Conservation (phyloP, 2,329 filamentous ascomycete species). For the Beauveria brongniartii region DNA sequence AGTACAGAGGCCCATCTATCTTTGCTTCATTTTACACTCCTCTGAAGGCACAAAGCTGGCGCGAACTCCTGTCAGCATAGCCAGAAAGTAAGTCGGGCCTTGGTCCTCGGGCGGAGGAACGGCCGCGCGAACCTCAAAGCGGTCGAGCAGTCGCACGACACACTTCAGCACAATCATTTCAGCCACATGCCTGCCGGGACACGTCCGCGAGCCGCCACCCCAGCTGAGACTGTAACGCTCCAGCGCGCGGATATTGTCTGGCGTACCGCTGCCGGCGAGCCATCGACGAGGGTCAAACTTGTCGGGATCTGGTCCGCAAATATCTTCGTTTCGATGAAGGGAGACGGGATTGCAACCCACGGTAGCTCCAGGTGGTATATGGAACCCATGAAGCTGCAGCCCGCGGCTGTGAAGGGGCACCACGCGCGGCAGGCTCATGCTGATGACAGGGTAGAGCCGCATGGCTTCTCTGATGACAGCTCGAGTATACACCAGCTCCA, state of each 20-base stretch:
- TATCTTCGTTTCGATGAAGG: slow-evolving; percentile 39
- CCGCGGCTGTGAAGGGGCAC: slow-evolving; percentile 28
- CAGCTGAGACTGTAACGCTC: slow-evolving; percentile 42
- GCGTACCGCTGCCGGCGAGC: slow-evolving; percentile 22
- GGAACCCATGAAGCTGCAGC: slow-evolving; percentile 29
- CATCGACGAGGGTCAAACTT: slow-evolving; percentile 40
- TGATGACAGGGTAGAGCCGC: slow-evolving; percentile 41
- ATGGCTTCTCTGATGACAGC: slow-evolving; percentile 45
- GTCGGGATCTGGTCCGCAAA: slow-evolving; percentile 40
- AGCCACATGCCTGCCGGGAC: slow-evolving; percentile 42
- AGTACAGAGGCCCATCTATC: not conserved
- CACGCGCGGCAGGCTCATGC: slow-evolving; percentile 41
- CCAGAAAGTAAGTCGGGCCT: slow-evolving; percentile 41
- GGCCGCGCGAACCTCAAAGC: slow-evolving; percentile 35
- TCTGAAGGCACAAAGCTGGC: not conserved
- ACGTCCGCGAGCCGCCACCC: slow-evolving; percentile 43
- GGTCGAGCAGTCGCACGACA: slow-evolving; percentile 31
- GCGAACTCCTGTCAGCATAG: slow-evolving; percentile 33
- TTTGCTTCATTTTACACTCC: not conserved
- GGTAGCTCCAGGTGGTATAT: slow-evolving; percentile 36
- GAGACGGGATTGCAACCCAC: slow-evolving; percentile 44
- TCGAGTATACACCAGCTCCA: slow-evolving; percentile 27
- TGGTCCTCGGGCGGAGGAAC: slow-evolving; percentile 28
- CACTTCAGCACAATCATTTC: slow-evolving; percentile 41
- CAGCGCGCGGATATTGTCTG: slow-evolving; percentile 26